phyloP scores from a whole-genome alignment of 1,139 yeast species.

The Pichia sp. region DNA sequence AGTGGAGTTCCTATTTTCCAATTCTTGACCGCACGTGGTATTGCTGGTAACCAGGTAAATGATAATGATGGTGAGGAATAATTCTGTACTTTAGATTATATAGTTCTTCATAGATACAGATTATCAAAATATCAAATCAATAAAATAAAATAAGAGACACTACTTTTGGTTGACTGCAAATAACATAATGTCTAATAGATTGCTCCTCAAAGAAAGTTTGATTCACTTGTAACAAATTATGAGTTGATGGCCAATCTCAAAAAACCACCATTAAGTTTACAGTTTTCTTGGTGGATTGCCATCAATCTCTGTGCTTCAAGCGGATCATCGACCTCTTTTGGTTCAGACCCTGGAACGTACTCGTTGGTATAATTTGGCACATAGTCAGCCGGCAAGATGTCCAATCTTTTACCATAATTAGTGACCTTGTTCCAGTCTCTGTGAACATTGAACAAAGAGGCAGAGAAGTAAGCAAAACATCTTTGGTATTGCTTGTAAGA shows the following conservation, averaged over 20 bases:
- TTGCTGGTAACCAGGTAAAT: conserved; percentile 20
- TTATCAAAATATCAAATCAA: background rate
- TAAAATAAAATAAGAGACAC: background rate
- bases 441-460: conserved; percentile 48
- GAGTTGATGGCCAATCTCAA: conserved; percentile 4
- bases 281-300: conserved; percentile 44
- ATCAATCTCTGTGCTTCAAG: conserved; percentile 43
- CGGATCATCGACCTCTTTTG: conserved; percentile 46
- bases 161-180: too few relatives aligned
- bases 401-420: conserved; percentile 51
- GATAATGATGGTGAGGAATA: conserved; percentile 5
- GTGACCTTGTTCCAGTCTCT: conserved; percentile 58
- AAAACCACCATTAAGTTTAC: conserved; percentile 47
- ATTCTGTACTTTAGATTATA: background rate
- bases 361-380: conserved; percentile 49
- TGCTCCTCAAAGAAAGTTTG: too few relatives aligned
- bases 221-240: background rate
- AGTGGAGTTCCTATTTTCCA: conserved; percentile 48
- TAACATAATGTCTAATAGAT: too few relatives aligned
- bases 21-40: conserved; percentile 66
- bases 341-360: conserved; percentile 48
- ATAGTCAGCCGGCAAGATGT: conserved; percentile 48
- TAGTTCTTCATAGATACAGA: background rate
- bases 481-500: conserved; percentile 47
- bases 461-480: conserved; percentile 53